Percentiles rank a stretch among this genome's conserved stretches.
phyloP scores from a whole-genome alignment of 2,329 filamentous ascomycete genomes.

The Ascochyta viciae-villosae region DNA sequence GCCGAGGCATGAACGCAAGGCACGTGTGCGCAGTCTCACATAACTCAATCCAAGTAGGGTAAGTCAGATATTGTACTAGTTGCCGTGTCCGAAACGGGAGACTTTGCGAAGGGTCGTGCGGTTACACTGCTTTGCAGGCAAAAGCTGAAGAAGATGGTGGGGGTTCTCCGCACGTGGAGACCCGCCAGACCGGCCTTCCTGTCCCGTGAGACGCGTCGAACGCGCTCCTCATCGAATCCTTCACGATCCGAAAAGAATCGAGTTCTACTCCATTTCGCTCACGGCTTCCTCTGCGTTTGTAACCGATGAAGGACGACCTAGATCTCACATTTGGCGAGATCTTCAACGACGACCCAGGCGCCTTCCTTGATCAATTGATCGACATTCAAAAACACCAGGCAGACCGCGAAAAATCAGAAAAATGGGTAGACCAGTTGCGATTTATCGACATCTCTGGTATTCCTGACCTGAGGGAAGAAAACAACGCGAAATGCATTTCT shows the following conservation, averaged over 20 bases:
- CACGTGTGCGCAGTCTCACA: slow-evolving; percentile 21
- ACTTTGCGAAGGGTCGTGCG: neutral
- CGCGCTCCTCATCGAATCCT: slow-evolving; percentile 1
- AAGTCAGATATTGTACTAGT: neutral
- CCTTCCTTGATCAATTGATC: slow-evolving; percentile 24
- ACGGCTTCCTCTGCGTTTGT: no score
- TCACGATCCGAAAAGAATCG: neutral
- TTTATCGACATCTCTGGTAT: slow-evolving; percentile 26
- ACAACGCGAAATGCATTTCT: neutral
- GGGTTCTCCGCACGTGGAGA: neutral
- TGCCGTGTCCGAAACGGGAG: neutral
- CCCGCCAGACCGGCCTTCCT: neutral
- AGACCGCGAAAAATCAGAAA: slow-evolving; percentile 16
- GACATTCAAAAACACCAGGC: slow-evolving; percentile 15
- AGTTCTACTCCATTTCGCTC: neutral
- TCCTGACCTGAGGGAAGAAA: neutral
- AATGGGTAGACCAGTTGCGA: slow-evolving; percentile 19
- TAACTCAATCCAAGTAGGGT: neutral
- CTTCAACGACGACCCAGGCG: slow-evolving; percentile 15
- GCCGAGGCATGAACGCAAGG: slow-evolving; percentile 27
- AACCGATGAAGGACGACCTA: slow-evolving; percentile 24
- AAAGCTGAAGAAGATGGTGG: neutral
- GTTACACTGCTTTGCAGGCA: neutral
- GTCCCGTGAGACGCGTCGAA: neutral
- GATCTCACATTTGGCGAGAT: slow-evolving; percentile 26